Evolutionary conservation across 2,329 filamentous ascomycete genomes (phyloP).

Genomic region (Aspergillus tamarii): DNA sequence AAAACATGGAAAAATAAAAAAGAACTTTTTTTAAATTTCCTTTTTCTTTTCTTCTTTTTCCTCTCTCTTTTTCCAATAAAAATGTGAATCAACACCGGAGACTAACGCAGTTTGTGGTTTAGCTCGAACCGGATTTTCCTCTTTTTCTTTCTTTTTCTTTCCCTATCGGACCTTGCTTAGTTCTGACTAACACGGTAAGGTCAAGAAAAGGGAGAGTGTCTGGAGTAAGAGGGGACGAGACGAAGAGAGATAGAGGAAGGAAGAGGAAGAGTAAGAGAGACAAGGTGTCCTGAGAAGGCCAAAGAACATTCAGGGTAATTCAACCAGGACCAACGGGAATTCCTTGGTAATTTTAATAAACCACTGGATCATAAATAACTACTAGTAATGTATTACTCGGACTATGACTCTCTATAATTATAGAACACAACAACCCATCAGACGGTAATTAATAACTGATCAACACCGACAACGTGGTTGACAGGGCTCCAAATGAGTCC

Average conservation of each 20-base stretch:
- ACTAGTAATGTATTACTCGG: background rate
- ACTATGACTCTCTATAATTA: background rate
- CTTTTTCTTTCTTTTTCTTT: background rate
- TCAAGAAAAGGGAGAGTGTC: background rate
- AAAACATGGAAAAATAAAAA: background rate
- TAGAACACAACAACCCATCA: background rate
- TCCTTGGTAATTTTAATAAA: background rate
- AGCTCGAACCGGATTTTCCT: background rate
- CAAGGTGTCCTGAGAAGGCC: background rate
- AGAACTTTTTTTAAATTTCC: background rate
- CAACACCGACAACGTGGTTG: conserved; percentile 32
- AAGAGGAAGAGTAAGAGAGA: background rate
- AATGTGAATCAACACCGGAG: background rate
- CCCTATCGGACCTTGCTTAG: background rate
- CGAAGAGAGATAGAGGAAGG: background rate
- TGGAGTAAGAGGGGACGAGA: background rate
- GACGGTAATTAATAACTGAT: conserved; percentile 10
- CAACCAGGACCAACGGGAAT: background rate
- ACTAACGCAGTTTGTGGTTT: background rate
- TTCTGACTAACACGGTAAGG: background rate
- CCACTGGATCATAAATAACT: background rate
- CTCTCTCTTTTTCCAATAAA: background rate
- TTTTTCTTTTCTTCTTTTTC: background rate
- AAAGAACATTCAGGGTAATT: background rate
- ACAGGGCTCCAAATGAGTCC: conserved; percentile 24